Base-by-base conservation (phyloP, 2,329 filamentous ascomycete species). In the Orbilia oligospora region DNA sequence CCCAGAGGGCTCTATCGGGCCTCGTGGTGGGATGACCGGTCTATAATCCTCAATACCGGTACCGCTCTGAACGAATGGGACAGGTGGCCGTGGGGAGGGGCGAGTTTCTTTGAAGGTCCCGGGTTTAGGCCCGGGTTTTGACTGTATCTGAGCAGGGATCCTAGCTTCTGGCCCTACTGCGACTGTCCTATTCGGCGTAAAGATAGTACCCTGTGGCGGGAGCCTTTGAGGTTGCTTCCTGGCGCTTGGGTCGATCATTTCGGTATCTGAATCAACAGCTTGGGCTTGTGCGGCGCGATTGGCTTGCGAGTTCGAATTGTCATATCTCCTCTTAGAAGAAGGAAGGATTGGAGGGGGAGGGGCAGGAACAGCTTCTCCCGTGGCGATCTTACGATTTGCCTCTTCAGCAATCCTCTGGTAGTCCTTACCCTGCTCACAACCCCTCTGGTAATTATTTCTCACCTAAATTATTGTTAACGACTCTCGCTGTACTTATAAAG, bases 381-480 rank as follows among this genome's bases (percentile, higher is more conserved):
- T 84, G 8, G 82, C 80, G 67, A 86, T 86, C 83, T 89, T 90
- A 27, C 84, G 85, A 80, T 92, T 89, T 16, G 90, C 89, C 55
- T 91, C 89, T 64, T 85, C 85, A 0, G 90, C 89, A 73, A 91
- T 87, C 5, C 84, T 84, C 76, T 90, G 89, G 87, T 89, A 91
- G 64, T 90, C 89, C 80, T 89, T 89, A 18, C 86, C 85, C 78
- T 87, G 86, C 80, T 91, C 90, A 82, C 90, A 89, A 81, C 90
- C 88, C 3, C 90, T 87, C 24, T 88, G 86, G 80, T 89, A 92
- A 82, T 90, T 91, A 81, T 92, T 92, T 82, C 91, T 91, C 24
- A 91, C 90, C 89, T 91, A 82, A 81, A 5, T 71, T 61, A 79
- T 79, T 67, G 70, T 83, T 81, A 83, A 80, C 81, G 80, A 68